Conservation (phyloP, 1,284 basidiomycete species). For the Xerocomus nothofagi region DNA sequence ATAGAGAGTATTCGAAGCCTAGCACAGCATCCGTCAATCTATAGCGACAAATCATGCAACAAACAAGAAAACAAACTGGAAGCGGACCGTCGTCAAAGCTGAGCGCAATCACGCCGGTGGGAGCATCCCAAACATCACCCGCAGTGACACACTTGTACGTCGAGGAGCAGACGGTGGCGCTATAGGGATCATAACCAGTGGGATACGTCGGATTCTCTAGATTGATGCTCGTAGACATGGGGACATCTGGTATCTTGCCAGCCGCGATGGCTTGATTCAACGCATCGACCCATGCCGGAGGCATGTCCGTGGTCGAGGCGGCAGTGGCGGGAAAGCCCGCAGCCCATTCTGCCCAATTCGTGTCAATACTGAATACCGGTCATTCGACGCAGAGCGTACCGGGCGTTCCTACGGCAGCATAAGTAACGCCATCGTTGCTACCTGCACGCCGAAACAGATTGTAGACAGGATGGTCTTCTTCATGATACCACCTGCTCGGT, state of each 20-base stretch:
- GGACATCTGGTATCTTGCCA: slow-evolving; percentile 73
- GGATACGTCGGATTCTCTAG: slow-evolving; percentile 58
- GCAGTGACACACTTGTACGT: slow-evolving; percentile 61
- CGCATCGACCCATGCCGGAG: slow-evolving; percentile 66
- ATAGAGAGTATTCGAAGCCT: slow-evolving; percentile 41
- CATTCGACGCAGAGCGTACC: slow-evolving; percentile 39
- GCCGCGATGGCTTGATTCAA: slow-evolving; percentile 61
- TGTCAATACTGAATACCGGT: not conserved
- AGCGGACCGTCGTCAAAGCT: slow-evolving; percentile 83
- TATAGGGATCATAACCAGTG: slow-evolving; percentile 49
- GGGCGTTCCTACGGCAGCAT: slow-evolving; percentile 57
- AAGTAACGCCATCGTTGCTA: slow-evolving; percentile 44
- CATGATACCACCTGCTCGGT: slow-evolving; percentile 57
- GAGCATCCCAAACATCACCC: slow-evolving; percentile 72
- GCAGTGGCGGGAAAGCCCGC: slow-evolving; percentile 48
- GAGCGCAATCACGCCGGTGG: slow-evolving; percentile 54
- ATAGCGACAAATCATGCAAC: slow-evolving; percentile 36
- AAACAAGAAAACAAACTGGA: slow-evolving; percentile 41
- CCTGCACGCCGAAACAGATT: slow-evolving; percentile 54
- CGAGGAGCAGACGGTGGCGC: slow-evolving; percentile 60
- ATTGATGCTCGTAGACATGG: slow-evolving; percentile 44
- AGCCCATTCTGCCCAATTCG: slow-evolving; percentile 51
- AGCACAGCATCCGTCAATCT: slow-evolving; percentile 13
- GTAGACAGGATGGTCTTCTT: slow-evolving; percentile 55
- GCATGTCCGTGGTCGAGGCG: slow-evolving; percentile 49